phyloP scores from a whole-genome alignment of 805 yeast species.

The Teunomyces atbi region DNA sequence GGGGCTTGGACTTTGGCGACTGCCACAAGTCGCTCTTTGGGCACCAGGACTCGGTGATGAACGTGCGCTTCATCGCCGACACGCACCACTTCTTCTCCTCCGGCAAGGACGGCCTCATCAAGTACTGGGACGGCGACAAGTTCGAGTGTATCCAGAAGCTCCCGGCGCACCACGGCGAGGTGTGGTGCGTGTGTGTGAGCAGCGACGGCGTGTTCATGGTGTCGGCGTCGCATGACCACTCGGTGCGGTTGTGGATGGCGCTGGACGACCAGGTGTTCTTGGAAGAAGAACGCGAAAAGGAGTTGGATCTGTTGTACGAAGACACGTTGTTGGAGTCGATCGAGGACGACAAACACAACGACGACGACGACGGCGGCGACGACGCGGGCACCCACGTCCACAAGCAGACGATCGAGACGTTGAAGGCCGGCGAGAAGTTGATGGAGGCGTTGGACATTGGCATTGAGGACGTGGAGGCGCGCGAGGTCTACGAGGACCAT shows the following conservation, averaged over 20 bases:
- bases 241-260: constrained; percentile 89
- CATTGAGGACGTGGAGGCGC: constrained; percentile 60
- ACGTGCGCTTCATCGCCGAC: constrained; percentile 78
- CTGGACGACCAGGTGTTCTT: constrained; percentile 94
- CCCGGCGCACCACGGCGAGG: constrained; percentile 82
- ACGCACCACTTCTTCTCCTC: constrained; percentile 87
- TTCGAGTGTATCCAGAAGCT: constrained; percentile 90
- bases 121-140: constrained; percentile 98
- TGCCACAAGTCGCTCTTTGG: constrained; percentile 96
- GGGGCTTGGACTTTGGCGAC: constrained; percentile 99
- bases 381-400: constrained; percentile 66
- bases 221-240: constrained; percentile 89
- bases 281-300: constrained; percentile 96
- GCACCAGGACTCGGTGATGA: constrained; percentile 94
- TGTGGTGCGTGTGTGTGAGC: constrained; percentile 88
- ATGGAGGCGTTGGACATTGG: constrained; percentile 92
- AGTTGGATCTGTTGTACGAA: constrained; percentile 89
- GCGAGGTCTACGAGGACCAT: constrained; percentile 48
- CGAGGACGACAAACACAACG: constrained; percentile 53
- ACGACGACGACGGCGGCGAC: constrained; percentile 23
- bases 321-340: constrained; percentile 69
- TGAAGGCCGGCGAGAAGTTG: constrained; percentile 90
- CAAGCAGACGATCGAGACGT: constrained; percentile 83
- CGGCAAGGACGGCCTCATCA: constrained; percentile 83
- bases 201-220: constrained; percentile 68